Percentiles rank a stretch among this genome's conserved stretches.
Conservation (phyloP, 2,329 filamentous ascomycete species). For the Neurospora crassa region DNA sequence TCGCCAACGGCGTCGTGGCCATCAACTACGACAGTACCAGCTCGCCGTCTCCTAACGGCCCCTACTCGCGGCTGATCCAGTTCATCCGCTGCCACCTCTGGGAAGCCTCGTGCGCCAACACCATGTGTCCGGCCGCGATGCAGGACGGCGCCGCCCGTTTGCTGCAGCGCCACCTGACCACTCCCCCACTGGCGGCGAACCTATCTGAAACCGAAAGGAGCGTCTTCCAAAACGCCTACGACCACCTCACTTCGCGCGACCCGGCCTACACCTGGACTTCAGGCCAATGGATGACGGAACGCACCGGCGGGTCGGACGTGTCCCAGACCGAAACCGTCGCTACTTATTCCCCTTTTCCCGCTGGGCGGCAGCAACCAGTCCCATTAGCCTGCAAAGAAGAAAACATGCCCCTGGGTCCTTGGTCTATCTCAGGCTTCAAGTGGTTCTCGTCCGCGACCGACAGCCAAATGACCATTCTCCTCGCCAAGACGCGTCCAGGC, state of each 20-base stretch:
- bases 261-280: constrained; percentile 52
- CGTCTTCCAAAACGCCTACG: constrained; percentile 43
- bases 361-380: constrained; percentile 3
- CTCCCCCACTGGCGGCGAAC: constrained; percentile 9
- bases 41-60: constrained; percentile 22
- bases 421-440: constrained; percentile 58
- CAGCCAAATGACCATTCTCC: constrained; percentile 51
- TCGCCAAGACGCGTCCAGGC: constrained; percentile 45
- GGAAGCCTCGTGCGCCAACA: constrained; percentile 48
- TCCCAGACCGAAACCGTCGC: constrained; percentile 58
- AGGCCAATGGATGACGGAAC: constrained; percentile 72
- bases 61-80: constrained; percentile 47
- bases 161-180: constrained; percentile 33
- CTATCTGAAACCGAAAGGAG: constrained; percentile 22
- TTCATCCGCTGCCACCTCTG: constrained; percentile 52
- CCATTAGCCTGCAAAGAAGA: constrained; percentile 21
- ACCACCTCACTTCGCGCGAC: constrained; percentile 44
- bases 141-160: constrained; percentile 50
- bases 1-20: constrained; percentile 46
- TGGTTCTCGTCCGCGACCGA: constrained; percentile 63
- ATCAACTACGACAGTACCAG: constrained; percentile 42
- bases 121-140: constrained; percentile 59
- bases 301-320: constrained; percentile 60
- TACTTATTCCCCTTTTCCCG: constrained; percentile 16
- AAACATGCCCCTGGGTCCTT: constrained; percentile 40